These are phyloP conservation scores for Malbranchea cinnamomea DNA, from an alignment of 2,329 filamentous ascomycete genomes.

Conservation along the genomic window DNA sequence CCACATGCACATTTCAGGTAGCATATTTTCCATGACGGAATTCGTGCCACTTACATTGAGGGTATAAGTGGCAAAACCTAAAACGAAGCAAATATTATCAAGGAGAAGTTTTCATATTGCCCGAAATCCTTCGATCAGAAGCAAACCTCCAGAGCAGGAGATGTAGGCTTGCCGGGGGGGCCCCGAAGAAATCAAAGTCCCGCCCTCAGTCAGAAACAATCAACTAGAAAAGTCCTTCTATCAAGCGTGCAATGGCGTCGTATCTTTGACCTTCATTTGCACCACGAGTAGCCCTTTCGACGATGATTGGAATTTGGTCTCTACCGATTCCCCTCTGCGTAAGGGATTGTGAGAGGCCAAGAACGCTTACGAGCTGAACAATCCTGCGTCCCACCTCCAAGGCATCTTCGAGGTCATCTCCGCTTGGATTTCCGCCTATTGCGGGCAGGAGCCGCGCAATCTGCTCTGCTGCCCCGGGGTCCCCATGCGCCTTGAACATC, in stretches of 20 bases:
- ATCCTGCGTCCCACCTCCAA: slow-evolving; percentile 6
- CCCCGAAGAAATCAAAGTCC: too few species aligned
- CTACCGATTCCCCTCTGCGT: slow-evolving; percentile 12
- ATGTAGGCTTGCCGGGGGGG: too few species aligned
- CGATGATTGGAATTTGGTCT: slow-evolving; percentile 13
- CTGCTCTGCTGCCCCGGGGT: slow-evolving; percentile 2
- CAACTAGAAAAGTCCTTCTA: slow-evolving; percentile 3
- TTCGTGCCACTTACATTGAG: too few species aligned
- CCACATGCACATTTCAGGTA: too few species aligned
- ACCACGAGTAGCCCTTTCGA: slow-evolving; percentile 11
- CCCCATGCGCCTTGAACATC: slow-evolving; percentile 3
- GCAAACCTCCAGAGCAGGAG: too few species aligned
- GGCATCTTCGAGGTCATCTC: not conserved
- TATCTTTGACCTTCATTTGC: slow-evolving; percentile 2
- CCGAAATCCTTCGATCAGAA: too few species aligned
- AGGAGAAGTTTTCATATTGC: too few species aligned
- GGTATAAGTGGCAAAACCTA: too few species aligned
- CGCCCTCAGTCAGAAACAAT: too few species aligned
- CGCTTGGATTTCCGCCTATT: not conserved
- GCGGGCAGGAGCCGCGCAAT: slow-evolving; percentile 1
- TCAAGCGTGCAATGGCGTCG: not conserved
- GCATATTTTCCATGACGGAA: too few species aligned
- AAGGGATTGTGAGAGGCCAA: slow-evolving; percentile 13
- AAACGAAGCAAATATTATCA: too few species aligned
- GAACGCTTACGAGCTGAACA: slow-evolving; percentile 10